Base-by-base conservation (phyloP, 495 filamentous ascomycete genomes). In the Lasiosphaeria hispida region DNA sequence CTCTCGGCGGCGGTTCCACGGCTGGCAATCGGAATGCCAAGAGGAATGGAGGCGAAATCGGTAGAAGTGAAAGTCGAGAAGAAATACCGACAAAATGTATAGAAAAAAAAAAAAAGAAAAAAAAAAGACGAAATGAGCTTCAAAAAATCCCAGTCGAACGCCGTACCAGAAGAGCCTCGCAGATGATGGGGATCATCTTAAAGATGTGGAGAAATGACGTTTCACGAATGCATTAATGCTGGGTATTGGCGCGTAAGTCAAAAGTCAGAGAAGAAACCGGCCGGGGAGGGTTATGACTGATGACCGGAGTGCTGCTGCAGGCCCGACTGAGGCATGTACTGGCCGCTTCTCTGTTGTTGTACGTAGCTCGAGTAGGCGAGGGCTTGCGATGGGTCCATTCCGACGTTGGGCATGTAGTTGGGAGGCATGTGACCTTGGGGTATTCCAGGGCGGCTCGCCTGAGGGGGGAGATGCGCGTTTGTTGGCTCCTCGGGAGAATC, bases 401-500 rank as follows among this genome's bases (percentile, higher is more conserved):
- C 75, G 49, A 85, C 84, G 58, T 75, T 75, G 37, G 78, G 66
- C 68, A 80, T 72, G 67, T 81, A 74, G 65, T 65, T 69, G 57
- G 79, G 63, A 37, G 75, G 68, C 77, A 85, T 74, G 57, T 82
- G 74, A 42, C 78, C 68, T 65, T 80, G 72, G 35, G 78, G 72
- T 71, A 84, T 79, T 56, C 76, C 70, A 14, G 79, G 65, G 23
- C 81, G 75, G 59, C 71, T 72, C 18, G 67, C 69, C 62, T 85
- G 84, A 10, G 78, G 80, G 0, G 84, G 84, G 3, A 86, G 68
- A 53, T 85, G 82, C 15, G 79, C 77, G 58, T 77, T 81, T 39
- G 80, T 59, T 40, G 82, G 80, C 60, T 87, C 84, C 60, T 87
- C 84, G 44, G 84, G 84, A 10, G 84, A 86, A 34, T 87, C 84